Evolutionary conservation across 805 yeast genomes (phyloP), one percentile per base, ranked within the genome.

Genomic region (Lachancea sp.): DNA sequence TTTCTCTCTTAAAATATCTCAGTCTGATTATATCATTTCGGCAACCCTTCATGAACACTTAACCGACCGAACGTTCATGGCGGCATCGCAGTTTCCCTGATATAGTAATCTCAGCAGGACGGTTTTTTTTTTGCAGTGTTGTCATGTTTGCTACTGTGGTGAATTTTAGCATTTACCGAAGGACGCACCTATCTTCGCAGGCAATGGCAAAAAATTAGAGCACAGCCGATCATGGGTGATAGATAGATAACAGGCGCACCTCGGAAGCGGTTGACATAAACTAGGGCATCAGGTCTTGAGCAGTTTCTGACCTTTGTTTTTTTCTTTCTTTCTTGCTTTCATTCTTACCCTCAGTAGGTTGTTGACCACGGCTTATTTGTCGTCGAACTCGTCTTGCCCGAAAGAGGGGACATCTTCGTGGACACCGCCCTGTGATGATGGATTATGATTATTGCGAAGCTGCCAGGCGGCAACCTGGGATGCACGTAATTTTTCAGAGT

Each of bases 361-460:
- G 8, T 22, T 6, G 8, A 22, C 18, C 20, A 10, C 8, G 16
- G 4, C 12, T 46, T 43, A 49, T 18, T 32, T 20, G 13, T 32
- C 43, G 42, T 51, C 59, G 20, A 49, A 41, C 38, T 59, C 65
- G 41, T 61, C 66, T 38, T 61, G 60, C 5, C 66, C 66, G 38
- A 61, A 61, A 1, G 65, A 52, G n/a, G 61, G 65, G 12, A 36
- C 35, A 20, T 16, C 22, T 11, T 17, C 20, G 37, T 16, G 13
- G 26, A 33, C 26, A 12, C 37, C 26, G 16, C 37, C 26, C 15
- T 18, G 25, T 13, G 33, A 27, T 20, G 42, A 18, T 16, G 30
- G 13, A 17, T 41, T 41, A 12, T 38, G 4, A 17, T 41, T 27
- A 15, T 20, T 20, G 22, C 36, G 34, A 15, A 41, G 42, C 17